Percentiles rank a stretch among this genome's conserved stretches.
Conservation (phyloP, 345 rosid species). For the Lepidium africanum region DNA sequence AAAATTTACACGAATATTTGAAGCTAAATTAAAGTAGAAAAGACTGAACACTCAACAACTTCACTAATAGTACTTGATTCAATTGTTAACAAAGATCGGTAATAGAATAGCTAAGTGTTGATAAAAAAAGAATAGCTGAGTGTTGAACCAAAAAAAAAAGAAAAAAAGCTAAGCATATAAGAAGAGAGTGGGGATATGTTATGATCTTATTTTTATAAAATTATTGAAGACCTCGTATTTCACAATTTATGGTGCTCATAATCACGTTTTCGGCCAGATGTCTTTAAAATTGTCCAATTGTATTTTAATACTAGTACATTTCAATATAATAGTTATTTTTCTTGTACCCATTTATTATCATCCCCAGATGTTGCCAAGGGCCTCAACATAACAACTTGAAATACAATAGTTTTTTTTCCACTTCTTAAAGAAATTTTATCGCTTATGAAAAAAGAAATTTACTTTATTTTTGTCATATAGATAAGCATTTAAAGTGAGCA, state of each 20-base stretch:
- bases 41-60: too few relatives aligned
- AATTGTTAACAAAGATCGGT: background rate
- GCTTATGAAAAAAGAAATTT: too few relatives aligned
- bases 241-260: constrained; percentile 8
- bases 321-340: background rate
- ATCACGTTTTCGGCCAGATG: constrained; percentile 20
- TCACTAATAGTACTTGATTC: too few relatives aligned
- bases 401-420: background rate
- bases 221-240: constrained; percentile 1
- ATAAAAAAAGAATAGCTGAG: too few relatives aligned
- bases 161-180: too few relatives aligned
- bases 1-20: too few relatives aligned
- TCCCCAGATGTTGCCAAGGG: background rate
- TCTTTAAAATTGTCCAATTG: background rate
- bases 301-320: background rate
- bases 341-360: background rate
- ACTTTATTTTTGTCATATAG: background rate
- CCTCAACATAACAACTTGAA: background rate
- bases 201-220: background rate
- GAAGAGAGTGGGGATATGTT: background rate
- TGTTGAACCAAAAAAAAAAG: too few relatives aligned
- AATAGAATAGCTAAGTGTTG: background rate
- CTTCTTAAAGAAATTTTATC: background rate
- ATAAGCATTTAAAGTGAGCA: background rate
- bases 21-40: too few relatives aligned